Percentiles rank a stretch among this genome's conserved stretches.
These are phyloP conservation scores for Fusarium sp. DNA, from an alignment of 2,329 filamentous ascomycete genomes.

Conservation along the genomic window DNA sequence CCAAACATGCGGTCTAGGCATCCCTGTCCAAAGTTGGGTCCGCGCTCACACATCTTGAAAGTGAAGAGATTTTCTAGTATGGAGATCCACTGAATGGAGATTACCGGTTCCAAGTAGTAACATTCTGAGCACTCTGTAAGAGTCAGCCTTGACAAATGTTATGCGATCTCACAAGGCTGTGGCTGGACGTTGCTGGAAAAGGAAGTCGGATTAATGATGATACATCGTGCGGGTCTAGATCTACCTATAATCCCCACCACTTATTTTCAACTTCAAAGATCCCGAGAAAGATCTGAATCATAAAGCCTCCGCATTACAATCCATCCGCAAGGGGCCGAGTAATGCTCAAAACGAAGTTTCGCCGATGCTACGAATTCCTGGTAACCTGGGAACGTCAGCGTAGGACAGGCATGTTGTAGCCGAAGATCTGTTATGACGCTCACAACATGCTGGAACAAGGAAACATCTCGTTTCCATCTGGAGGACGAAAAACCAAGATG, in stretches of 20 bases:
- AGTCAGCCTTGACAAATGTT: slow-evolving; percentile 25
- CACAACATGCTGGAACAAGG: slow-evolving; percentile 24
- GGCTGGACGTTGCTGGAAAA: slow-evolving; percentile 23
- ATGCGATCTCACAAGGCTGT: slow-evolving; percentile 39
- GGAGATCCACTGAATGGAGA: slow-evolving; percentile 43
- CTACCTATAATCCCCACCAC: slow-evolving; percentile 25
- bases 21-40: slow-evolving; percentile 39
- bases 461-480: slow-evolving; percentile 19
- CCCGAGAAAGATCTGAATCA: slow-evolving; percentile 20
- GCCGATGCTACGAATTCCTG: slow-evolving; percentile 22
- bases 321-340: slow-evolving; percentile 23
- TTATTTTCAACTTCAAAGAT: slow-evolving; percentile 33
- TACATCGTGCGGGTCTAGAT: slow-evolving; percentile 11
- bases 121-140: slow-evolving; percentile 15
- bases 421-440: slow-evolving; percentile 34
- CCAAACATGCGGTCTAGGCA: slow-evolving; percentile 43
- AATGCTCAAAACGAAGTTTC: slow-evolving; percentile 13
- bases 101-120: slow-evolving; percentile 34
- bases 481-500: slow-evolving; percentile 18
- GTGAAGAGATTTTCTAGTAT: slow-evolving; percentile 41
- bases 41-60: slow-evolving; percentile 25
- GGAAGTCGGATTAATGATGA: slow-evolving; percentile 28
- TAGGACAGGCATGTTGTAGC: slow-evolving; percentile 39
- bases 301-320: slow-evolving; percentile 2
- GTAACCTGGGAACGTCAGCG: slow-evolving; percentile 30